Evolutionary conservation across 2,329 filamentous ascomycete species (phyloP), one percentile per base, ranked within the genome.

Genomic region (Neodidymelliopsis sp.): DNA sequence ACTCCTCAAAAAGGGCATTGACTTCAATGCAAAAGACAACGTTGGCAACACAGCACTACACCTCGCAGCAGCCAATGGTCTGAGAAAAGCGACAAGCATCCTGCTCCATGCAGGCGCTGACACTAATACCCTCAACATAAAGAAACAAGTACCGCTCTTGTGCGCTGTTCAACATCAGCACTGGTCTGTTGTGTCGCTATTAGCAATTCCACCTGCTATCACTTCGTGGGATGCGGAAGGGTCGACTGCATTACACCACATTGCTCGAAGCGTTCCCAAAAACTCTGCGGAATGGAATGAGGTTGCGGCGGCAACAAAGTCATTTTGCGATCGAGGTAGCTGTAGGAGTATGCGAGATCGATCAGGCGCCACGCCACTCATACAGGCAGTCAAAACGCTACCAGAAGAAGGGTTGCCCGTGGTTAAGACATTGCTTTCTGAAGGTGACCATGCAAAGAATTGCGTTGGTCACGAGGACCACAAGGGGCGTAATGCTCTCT

Each of bases 321-420:
- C 59, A 12, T 70, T 71, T 38, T 71, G 69, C 35, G 62, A 66
- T 29, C 58, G 57, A 24, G 66, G 66, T 24, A 54, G 66, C 2
- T 68, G 67, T 39, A 59, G 67, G 24, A 70, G 60, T 33, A 67
- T 70, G 55, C 63, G 69, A 15, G 65, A 71, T 45, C 51, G 58
- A 28, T 63, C 62, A 4, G 69, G 69, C 6, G 67, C 67, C 0
- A 70, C 67, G 8, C 66, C 69, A 18, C 63, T 71, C n/a, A 71
- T 71, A 30, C 48, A 60, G 20, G 69, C 69, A 2, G 43, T 67
- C 25, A 69, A 59, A 18, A 56, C 49, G 4, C 58, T 70, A 9
- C 63, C 65, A 0, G 65, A 66, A 35, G 62, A 69, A 6, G 69
- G 67, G 0, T 6, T 69, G 3, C 57, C 59, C 1, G 56, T 70